Base-by-base conservation (phyloP, 768 basidiomycete species). In the Trichaptum fuscoviolaceum region DNA sequence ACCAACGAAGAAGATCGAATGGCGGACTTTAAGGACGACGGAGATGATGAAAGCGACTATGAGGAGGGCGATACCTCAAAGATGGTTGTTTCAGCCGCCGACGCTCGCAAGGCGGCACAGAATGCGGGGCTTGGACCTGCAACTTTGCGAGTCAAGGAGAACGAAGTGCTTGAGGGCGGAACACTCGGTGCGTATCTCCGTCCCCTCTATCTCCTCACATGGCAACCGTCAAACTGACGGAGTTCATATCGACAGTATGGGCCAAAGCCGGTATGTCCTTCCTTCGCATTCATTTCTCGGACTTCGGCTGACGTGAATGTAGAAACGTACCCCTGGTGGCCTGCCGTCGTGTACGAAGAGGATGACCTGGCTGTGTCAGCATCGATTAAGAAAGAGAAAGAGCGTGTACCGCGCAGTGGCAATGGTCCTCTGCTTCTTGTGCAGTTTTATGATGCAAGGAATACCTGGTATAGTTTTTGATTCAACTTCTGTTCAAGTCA, bases 321-420 rank as follows among this genome's bases (percentile, higher is more conserved):
- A 93, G 92, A 79, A 36, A 84, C 87, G 0, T 95, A 81, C 71
- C 95, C 95, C 1, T 96, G 88, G 88, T 96, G 91, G 88, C 92
- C 95, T 57, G 95, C 89, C 9, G 86, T 91, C 9, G 83, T 95
- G 18, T 88, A 83, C 63, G 86, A 88, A 26, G 82, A 84, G 9
- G 85, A 87, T 57, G 85, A 89, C 61, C 75, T 79, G 1, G 74
- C 73, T 0, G 82, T 94, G n/a, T 90, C 90, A 36, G 52, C 70
- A 67, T 62, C 74, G 72, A 65, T 76, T 64, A 76, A 64, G 69
- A 58, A 63, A 25, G 57, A 27, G 60, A 69, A 27, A 61, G 42
- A 52, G 42, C 42, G 42, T 12, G 42, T 52, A 15, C 69, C 36
- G 66, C 76, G 70, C 78, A 79, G 34, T 76, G 83, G 63, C 69